phyloP scores from a whole-genome alignment of 2,329 filamentous ascomycete genomes.

The Fusarium udum region DNA sequence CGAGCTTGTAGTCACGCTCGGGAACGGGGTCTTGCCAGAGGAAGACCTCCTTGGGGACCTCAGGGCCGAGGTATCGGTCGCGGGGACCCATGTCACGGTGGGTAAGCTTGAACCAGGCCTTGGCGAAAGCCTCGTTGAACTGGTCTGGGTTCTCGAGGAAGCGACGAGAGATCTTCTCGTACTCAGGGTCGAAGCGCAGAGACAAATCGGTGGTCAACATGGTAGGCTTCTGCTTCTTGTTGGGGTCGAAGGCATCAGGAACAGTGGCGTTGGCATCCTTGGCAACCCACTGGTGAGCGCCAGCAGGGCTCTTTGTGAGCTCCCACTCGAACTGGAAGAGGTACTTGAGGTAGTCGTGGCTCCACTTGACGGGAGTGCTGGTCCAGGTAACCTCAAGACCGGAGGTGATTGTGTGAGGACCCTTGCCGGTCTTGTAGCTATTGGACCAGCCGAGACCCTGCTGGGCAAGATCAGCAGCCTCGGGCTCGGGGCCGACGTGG shows the following conservation, averaged over 20 bases:
- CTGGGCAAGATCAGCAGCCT: conserved; percentile 68
- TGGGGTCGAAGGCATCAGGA: conserved; percentile 51
- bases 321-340: conserved; percentile 85
- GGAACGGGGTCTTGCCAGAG: conserved; percentile 81
- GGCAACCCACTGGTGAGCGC: conserved; percentile 80
- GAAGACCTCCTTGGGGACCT: conserved; percentile 75
- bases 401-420: conserved; percentile 75
- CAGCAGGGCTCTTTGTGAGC: conserved; percentile 77
- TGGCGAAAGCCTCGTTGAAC: conserved; percentile 75
- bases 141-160: conserved; percentile 76
- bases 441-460: conserved; percentile 80
- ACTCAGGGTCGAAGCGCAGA: conserved; percentile 76
- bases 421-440: conserved; percentile 72
- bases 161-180: conserved; percentile 79
- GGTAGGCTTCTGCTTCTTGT: conserved; percentile 31
- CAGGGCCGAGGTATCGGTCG: conserved; percentile 76
- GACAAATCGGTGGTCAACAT: conserved; percentile 56
- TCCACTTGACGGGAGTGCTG: conserved; percentile 72
- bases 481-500: conserved; percentile 74
- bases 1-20: conserved; percentile 62
- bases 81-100: conserved; percentile 83
- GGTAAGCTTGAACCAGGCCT: conserved; percentile 85
- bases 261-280: conserved; percentile 54
- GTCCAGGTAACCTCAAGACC: conserved; percentile 85
- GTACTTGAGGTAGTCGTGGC: conserved; percentile 77